Conservation (phyloP, 2,329 filamentous ascomycete species). For the Fusarium decemcellulare region DNA sequence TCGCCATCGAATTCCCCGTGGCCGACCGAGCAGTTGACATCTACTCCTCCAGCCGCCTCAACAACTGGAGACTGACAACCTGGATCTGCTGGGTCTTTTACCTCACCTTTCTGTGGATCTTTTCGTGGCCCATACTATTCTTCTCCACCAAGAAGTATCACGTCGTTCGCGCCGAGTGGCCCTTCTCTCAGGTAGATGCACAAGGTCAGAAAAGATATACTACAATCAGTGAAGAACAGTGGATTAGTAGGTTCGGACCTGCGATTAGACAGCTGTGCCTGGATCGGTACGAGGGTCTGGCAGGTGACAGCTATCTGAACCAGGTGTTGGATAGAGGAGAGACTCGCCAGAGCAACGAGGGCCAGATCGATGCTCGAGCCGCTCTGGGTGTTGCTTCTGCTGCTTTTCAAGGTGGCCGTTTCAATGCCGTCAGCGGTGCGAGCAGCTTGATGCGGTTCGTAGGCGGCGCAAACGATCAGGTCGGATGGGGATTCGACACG, state of each 20-base stretch:
- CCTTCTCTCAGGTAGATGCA: slow-evolving; percentile 22
- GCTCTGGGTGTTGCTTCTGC: slow-evolving; percentile 29
- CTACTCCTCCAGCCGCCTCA: slow-evolving; percentile 34
- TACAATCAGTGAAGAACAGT: slow-evolving; percentile 37
- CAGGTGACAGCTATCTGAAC: slow-evolving; percentile 32
- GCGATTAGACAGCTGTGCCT: slow-evolving; percentile 36
- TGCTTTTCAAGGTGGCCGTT: slow-evolving; percentile 34
- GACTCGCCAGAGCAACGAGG: neutral
- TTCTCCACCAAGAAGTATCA: slow-evolving; percentile 37
- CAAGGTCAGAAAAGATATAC: slow-evolving; percentile 30
- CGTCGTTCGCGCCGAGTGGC: slow-evolving; percentile 35
- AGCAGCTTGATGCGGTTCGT: slow-evolving; percentile 33
- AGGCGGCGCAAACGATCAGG: slow-evolving; percentile 26
- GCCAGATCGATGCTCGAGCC: slow-evolving; percentile 17
- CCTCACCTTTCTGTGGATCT: slow-evolving; percentile 41
- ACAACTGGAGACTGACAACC: slow-evolving; percentile 32
- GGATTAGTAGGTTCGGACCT: slow-evolving; percentile 27
- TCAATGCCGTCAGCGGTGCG: slow-evolving; percentile 18
- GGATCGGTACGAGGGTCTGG: slow-evolving; percentile 39
- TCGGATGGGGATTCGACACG: slow-evolving; percentile 43
- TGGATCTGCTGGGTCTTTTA: slow-evolving; percentile 44
- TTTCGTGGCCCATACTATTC: slow-evolving; percentile 40
- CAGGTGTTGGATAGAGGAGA: slow-evolving; percentile 33
- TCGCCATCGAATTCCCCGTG: slow-evolving; percentile 34
- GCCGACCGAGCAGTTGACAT: slow-evolving; percentile 42